A percentile compares a stretch with the other conserved stretches of the same genome.
These are phyloP conservation scores for Hippophae gyantsensis DNA, from an alignment of 306 rosid genomes.

Conservation along the genomic window DNA sequence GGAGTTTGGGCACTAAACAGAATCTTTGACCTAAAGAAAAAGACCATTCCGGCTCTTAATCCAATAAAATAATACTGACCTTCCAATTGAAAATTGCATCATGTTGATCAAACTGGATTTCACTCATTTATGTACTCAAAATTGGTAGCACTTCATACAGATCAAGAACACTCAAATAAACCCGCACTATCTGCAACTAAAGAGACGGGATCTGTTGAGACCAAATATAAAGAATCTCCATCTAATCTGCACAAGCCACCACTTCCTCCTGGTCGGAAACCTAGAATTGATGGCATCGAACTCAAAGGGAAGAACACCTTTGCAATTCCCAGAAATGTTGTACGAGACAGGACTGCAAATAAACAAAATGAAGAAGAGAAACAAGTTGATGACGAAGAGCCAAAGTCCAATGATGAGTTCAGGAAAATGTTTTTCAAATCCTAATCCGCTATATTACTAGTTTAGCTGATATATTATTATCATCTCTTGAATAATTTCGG, in stretches of 20 bases:
- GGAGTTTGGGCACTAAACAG: no score
- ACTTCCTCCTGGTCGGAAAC: slow-evolving; percentile 23
- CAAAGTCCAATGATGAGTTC: slow-evolving; percentile 86
- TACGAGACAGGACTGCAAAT: slow-evolving; percentile 45
- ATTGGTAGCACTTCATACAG: slow-evolving; percentile 24
- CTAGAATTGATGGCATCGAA: slow-evolving; percentile 35
- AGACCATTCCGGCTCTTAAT: no score
- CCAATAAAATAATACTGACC: no score
- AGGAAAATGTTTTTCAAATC: slow-evolving; percentile 57
- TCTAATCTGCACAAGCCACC: slow-evolving; percentile 9
- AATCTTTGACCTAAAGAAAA: no score
- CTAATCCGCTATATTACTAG: neutral
- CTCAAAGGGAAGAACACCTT: slow-evolving; percentile 79
- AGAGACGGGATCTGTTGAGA: slow-evolving; percentile 27
- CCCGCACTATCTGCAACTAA: slow-evolving; percentile 29
- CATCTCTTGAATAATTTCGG: no score
- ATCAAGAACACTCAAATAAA: slow-evolving; percentile 25
- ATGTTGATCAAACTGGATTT: neutral
- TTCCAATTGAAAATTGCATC: no score
- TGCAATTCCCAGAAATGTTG: slow-evolving; percentile 69
- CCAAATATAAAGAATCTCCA: slow-evolving; percentile 16
- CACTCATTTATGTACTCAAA: slow-evolving; percentile 5
- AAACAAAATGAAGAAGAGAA: slow-evolving; percentile 35
- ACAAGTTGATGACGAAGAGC: slow-evolving; percentile 38
- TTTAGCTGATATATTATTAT: no score